Evolutionary conservation across 352 stramenopile genomes (phyloP), one percentile per base, ranked within the genome.

Genomic region (Phytophthora constricta): DNA sequence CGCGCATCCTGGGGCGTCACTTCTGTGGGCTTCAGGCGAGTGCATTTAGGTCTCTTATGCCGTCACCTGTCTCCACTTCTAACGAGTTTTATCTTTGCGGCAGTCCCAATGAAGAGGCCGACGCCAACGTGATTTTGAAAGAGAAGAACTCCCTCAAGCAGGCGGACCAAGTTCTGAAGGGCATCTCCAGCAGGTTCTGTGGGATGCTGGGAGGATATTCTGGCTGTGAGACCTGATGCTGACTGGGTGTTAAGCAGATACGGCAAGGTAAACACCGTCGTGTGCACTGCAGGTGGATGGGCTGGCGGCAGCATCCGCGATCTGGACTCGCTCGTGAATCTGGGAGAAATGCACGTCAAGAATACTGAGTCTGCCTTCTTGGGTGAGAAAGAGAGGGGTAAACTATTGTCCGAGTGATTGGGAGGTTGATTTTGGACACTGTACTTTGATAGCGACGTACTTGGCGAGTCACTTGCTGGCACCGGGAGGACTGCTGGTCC

Each of bases 281-380:
- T 96, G 28, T 96, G 86, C 63, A 77, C 86, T 20, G 89, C 89
- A 34, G 89, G 89, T 16, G 89, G 89, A 5, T 96, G 87, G 89
- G 82, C 85, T 23, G 85, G 86, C 19, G 87, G 86, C 17, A 92
- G 80, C 52, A 90, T 95, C 63, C 83, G 79, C 25, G 79, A 90
- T 39, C 57, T 62, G 11, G 79, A 91, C 16, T 74, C 86, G 31
- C 77, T 94, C n/a, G 53, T 70, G 5, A 90, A 90, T 54, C 50
- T 94, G 20, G 58, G 75, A 1, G 72, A 91, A 31, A 92, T 96
- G 84, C 80, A 92, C 55, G 50, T 65, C 17, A 91, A 91, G 74
- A 95, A 95, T 65, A 86, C 87, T 48, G 84, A 95, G 58, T 96
- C 87, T 7, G 86, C 86, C 1, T 68, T 95, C 27, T 58, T 93